Conservation (phyloP, 768 basidiomycete species). For the Boletus tomentosulus region DNA sequence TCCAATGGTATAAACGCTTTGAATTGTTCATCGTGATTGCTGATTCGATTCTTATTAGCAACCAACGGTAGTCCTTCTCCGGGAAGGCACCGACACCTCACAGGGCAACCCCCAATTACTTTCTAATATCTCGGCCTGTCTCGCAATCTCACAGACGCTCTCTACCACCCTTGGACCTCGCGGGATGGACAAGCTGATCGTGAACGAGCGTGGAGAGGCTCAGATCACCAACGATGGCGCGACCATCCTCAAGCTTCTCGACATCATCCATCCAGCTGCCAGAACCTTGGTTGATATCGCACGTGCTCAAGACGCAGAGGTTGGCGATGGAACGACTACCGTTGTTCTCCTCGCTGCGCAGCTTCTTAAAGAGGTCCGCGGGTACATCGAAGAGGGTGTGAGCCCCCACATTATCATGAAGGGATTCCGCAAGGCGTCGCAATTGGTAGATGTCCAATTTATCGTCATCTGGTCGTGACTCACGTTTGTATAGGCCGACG, state of each 20-base stretch:
- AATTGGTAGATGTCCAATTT: slow-evolving; percentile 56
- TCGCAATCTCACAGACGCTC: slow-evolving; percentile 88
- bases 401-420: slow-evolving; percentile 98
- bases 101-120: slow-evolving; percentile 91
- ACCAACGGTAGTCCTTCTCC: slow-evolving; percentile 95
- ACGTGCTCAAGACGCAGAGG: slow-evolving; percentile 96
- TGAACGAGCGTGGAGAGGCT: slow-evolving; percentile 88
- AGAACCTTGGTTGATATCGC: slow-evolving; percentile 98
- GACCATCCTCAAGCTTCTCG: slow-evolving; percentile 94
- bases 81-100: slow-evolving; percentile 94
- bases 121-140: slow-evolving; percentile 95
- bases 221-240: slow-evolving; percentile 99
- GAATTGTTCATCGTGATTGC: neutral
- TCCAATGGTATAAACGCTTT: slow-evolving; percentile 56
- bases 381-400: slow-evolving; percentile 94
- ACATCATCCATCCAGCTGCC: slow-evolving; percentile 97
- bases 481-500: slow-evolving; percentile 56
- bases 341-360: slow-evolving; percentile 95
- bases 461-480: slow-evolving; percentile 8
- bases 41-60: slow-evolving; percentile 50
- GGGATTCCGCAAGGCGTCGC: slow-evolving; percentile 83
- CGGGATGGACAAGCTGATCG: slow-evolving; percentile 99
- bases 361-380: slow-evolving; percentile 86
- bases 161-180: slow-evolving; percentile 94
- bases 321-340: slow-evolving; percentile 97